Evolutionary conservation across 2,329 filamentous ascomycete species (phyloP), one percentile per base, ranked within the genome.

Genomic region (Elsinoe necatrix): DNA sequence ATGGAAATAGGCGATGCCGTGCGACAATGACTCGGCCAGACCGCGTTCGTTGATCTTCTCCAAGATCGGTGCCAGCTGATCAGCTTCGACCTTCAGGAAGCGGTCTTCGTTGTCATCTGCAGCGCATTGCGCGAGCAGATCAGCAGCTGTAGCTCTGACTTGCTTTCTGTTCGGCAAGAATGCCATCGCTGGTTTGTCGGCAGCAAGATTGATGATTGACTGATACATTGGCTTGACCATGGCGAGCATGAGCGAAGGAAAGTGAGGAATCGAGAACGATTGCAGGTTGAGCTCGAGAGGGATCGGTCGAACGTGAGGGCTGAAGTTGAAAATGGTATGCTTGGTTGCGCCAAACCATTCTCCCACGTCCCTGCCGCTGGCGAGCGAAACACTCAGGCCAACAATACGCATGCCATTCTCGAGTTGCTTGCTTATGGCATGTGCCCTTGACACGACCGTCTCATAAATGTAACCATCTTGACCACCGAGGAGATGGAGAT

Each of bases 291-390:
- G 81, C 69, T 97, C 92, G 29, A 98, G 76, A 20, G 92, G 91
- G 16, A 96, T 83, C 1, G 90, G 87, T 57, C 95, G 85, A 60
- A 92, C 85, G 66, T 92, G 86, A 1, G 93, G 93, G 65, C 89
- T 95, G 75, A 98, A 98, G 74, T 98, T 98, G 79, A 92, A 98
- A 61, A 95, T 95, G 50, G 93, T 95, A 69, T 98, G 93, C 76
- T 96, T 97, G 71, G 85, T 95, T 6, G 92, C 93, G 63, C 95
- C 93, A 63, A 98, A 90, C 93, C 93, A 98, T 72, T 96, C 93
- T 54, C 92, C 92, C 65, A 98, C 82, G 66, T 98, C 93, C 58
- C 90, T 83, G 51, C 92, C 91, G 68, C 96, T 97, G 4, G 93
- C 85, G 20, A 98, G 78, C 21, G 93, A 95, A 25, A 96, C 93